A percentile compares a stretch with the other conserved stretches of the same genome.
These are phyloP conservation scores for Magnolia kwangsiensis DNA, from an alignment of 164 flowering plant genomes.

Conservation along the genomic window DNA sequence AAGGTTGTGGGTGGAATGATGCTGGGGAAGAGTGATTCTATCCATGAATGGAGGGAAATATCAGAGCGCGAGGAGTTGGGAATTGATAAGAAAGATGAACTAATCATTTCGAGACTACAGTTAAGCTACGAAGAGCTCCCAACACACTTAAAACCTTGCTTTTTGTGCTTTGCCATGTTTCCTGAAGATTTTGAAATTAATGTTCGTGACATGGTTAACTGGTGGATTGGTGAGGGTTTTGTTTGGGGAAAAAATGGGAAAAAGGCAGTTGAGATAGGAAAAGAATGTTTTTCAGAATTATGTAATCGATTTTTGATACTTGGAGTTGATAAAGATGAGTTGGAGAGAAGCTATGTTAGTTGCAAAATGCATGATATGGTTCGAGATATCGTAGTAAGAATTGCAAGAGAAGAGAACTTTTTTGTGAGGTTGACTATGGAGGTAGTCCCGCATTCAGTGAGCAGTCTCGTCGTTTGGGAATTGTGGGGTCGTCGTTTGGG, in stretches of 20 bases:
- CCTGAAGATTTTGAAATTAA: neutral
- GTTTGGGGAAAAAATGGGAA: neutral
- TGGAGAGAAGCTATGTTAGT: neutral
- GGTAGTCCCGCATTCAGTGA: neutral
- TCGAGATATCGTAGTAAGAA: neutral
- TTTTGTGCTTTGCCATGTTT: neutral
- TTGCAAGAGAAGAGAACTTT: slow-evolving; percentile 3
- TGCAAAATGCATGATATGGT: neutral
- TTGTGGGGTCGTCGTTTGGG: neutral
- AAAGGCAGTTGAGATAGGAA: neutral
- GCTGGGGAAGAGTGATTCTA: neutral
- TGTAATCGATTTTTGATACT: neutral
- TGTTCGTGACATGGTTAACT: neutral
- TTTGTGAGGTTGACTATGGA: neutral
- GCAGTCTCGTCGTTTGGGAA: neutral
- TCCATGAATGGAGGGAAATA: neutral
- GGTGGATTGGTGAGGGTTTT: slow-evolving; percentile 1
- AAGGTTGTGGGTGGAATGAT: slow-evolving; percentile 8
- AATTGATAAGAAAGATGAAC: neutral
- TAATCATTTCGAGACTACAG: neutral
- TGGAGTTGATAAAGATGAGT: neutral
- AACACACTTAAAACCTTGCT: slow-evolving; percentile 3
- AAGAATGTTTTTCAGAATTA: neutral
- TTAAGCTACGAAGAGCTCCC: slow-evolving; percentile 9
- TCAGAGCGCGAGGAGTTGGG: neutral